These are phyloP conservation scores for Silene vulgaris DNA, from an alignment of 179 eudicot genomes.

Conservation along the genomic window DNA sequence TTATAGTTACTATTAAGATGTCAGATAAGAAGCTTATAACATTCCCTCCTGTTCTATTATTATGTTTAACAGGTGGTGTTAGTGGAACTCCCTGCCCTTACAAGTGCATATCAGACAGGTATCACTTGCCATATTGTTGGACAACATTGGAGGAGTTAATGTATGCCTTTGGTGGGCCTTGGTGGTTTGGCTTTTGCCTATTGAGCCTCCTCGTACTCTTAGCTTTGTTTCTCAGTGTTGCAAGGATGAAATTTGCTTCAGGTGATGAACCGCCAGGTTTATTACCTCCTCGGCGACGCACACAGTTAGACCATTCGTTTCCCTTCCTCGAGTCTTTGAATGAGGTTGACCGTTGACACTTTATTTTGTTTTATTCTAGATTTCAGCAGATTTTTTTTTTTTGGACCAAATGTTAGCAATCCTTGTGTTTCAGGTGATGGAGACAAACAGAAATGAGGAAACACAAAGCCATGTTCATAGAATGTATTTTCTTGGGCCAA, in stretches of 20 bases:
- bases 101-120: slow-evolving; percentile 89
- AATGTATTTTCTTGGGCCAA: slow-evolving; percentile 85
- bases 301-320: slow-evolving; percentile 80
- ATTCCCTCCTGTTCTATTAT: slow-evolving; percentile 1
- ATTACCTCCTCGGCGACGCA: slow-evolving; percentile 55
- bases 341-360: slow-evolving; percentile 60
- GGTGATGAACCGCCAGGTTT: slow-evolving; percentile 66
- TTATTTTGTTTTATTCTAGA: slow-evolving; percentile 4
- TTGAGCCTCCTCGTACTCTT: slow-evolving; percentile 58
- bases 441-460: slow-evolving; percentile 84
- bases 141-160: slow-evolving; percentile 87
- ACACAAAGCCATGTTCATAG: slow-evolving; percentile 85
- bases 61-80: slow-evolving; percentile 64
- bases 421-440: slow-evolving; percentile 64
- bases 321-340: slow-evolving; percentile 91
- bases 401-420: slow-evolving; percentile 1
- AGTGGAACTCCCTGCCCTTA: slow-evolving; percentile 82
- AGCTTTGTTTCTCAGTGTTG: slow-evolving; percentile 90
- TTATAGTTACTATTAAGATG: background rate
- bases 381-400: background rate
- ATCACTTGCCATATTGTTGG: slow-evolving; percentile 86
- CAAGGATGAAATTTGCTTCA: slow-evolving; percentile 73
- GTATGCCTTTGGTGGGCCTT: slow-evolving; percentile 92
- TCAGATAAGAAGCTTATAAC: slow-evolving; percentile 3
- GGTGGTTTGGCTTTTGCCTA: slow-evolving; percentile 79